phyloP scores from a whole-genome alignment of 2,329 filamentous ascomycete species.

The Phyllosticta paracitricarpa region DNA sequence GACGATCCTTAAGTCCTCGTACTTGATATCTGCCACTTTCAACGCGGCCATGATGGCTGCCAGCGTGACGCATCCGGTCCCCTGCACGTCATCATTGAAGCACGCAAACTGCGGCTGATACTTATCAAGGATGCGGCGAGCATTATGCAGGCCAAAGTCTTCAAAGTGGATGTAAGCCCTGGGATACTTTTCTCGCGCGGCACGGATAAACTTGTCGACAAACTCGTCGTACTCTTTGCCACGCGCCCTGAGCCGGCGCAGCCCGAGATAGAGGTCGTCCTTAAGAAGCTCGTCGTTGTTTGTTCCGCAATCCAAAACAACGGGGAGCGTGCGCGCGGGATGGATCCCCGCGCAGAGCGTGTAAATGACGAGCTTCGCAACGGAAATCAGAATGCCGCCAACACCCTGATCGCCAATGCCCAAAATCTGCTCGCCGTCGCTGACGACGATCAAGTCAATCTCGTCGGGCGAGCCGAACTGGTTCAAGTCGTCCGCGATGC shows the following conservation, averaged over 20 bases:
- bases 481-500: constrained; percentile 55
- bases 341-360: constrained; percentile 83
- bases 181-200: constrained; percentile 60
- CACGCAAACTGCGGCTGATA: constrained; percentile 67
- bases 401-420: constrained; percentile 86
- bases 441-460: constrained; percentile 82
- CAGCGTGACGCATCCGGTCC: constrained; percentile 77
- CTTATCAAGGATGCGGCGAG: constrained; percentile 62
- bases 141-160: constrained; percentile 73
- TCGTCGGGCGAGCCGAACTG: constrained; percentile 63
- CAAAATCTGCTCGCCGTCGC: constrained; percentile 64
- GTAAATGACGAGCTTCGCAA: constrained; percentile 73
- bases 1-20: constrained; percentile 61
- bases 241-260: constrained; percentile 54
- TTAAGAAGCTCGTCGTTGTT: constrained; percentile 65
- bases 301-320: constrained; percentile 79
- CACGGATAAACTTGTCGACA: constrained; percentile 62
- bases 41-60: constrained; percentile 71
- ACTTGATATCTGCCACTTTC: constrained; percentile 55
- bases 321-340: constrained; percentile 65
- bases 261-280: constrained; percentile 71
- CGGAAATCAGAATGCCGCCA: constrained; percentile 72
- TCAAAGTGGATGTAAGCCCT: constrained; percentile 82
- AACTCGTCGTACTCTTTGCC: constrained; percentile 69
- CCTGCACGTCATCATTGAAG: constrained; percentile 89